Evolutionary conservation across 2,329 filamentous ascomycete species (phyloP), one percentile per base, ranked within the genome.

Genomic region (Xylariales sp.): DNA sequence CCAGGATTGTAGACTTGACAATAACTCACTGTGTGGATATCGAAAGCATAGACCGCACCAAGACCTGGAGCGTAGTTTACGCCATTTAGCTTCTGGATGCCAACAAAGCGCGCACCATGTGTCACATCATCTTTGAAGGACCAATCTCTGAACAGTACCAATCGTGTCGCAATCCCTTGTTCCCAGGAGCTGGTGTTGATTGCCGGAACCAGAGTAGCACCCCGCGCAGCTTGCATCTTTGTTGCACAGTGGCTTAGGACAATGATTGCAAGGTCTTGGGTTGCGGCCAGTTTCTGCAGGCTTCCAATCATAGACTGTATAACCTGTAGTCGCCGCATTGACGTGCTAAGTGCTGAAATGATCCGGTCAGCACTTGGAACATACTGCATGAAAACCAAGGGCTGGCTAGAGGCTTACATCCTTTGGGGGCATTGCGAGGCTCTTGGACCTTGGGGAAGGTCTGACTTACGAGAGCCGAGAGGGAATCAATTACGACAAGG

Each of bases 81-180:
- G 6, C 82, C 81, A 46, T 78, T 72, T 25, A 76, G 59, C 58
- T 85, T 88, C 52, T 85, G 74, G 10, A 88, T 63, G 34, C 80
- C 81, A 10, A 72, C 78, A 47, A 85, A 69, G 40, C 77, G 72
- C 29, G 76, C 60, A 47, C 72, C 69, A 42, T 68, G 66, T 17
- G 67, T 62, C 14, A 59, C 61, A 30, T 63, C 62, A 29, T 63
- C 61, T 37, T 64, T 61, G 63, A 71, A 76, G 44, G 69, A 74
- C 76, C 78, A 90, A 63, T 95, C 88, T 51, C 85, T 76, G 59
- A 93, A 95, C 23, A 95, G 61, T 17, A 84, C 83, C 43, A 95
- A 59, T 38, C 88, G 74, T 29, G 80, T 85, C 44, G 79, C 77
- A 25, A 95, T 68, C 21, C 81, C 83, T 46, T 78, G 80, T 43